Evolutionary conservation across 2,329 filamentous ascomycete genomes (phyloP).

Genomic region (Talaromyces marneffei): DNA sequence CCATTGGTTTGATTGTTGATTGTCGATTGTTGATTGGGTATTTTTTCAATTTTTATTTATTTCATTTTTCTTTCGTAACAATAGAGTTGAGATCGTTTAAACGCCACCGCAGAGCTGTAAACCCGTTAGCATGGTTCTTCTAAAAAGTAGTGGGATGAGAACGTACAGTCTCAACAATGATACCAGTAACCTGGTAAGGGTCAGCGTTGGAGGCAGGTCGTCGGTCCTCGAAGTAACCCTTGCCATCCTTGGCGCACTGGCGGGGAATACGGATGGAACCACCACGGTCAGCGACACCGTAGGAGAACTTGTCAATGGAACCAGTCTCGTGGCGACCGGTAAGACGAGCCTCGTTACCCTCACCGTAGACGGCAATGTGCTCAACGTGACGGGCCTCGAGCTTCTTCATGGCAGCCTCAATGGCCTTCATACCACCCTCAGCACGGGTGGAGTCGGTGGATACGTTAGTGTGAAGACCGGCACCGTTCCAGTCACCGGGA

Average conservation of each 20-base stretch:
- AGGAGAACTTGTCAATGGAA: constrained; percentile 86
- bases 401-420: constrained; percentile 81
- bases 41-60: constrained; percentile 2
- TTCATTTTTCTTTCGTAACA: constrained; percentile 3
- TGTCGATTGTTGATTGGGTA: neutral
- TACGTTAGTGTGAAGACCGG: constrained; percentile 90
- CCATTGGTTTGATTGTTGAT: constrained; percentile 3
- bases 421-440: constrained; percentile 92
- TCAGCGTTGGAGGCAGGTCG: constrained; percentile 80
- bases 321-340: constrained; percentile 94
- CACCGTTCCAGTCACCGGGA: constrained; percentile 93
- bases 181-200: constrained; percentile 77
- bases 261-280: constrained; percentile 89
- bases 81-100: constrained; percentile 36
- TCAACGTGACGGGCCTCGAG: constrained; percentile 70
- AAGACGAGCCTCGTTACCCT: constrained; percentile 91
- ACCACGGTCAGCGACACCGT: constrained; percentile 92
- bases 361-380: constrained; percentile 90
- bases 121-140: neutral
- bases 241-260: constrained; percentile 76
- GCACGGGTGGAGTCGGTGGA: constrained; percentile 81
- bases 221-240: constrained; percentile 89
- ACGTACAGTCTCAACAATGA: constrained; percentile 65
- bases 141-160: too few species aligned
- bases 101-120: constrained; percentile 36